A percentile compares a stretch with the other conserved stretches of the same genome.
These are phyloP conservation scores for Boletus subcaerulescens DNA, from an alignment of 768 basidiomycete species.

Conservation along the genomic window DNA sequence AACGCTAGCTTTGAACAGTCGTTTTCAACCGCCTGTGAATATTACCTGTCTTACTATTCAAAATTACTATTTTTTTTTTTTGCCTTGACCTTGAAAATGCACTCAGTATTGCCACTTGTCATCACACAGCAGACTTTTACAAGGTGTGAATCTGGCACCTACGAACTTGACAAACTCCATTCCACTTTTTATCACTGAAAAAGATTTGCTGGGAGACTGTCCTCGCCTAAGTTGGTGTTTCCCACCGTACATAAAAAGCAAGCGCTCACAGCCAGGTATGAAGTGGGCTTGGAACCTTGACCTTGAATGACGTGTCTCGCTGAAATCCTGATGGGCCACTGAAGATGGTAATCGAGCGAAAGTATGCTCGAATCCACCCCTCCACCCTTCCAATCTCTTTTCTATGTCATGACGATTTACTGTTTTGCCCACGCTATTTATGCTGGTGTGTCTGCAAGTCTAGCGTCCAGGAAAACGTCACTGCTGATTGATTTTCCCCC, in stretches of 20 bases:
- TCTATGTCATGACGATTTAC: background rate
- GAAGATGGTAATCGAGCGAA: background rate
- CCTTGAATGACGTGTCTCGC: background rate
- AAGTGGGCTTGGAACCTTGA: background rate
- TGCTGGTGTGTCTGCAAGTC: constrained; percentile 8
- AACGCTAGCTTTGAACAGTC: background rate
- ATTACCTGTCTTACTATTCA: background rate
- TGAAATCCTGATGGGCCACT: background rate
- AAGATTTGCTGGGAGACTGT: background rate
- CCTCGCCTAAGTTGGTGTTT: constrained; percentile 4
- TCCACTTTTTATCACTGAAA: background rate
- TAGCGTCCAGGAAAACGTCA: background rate
- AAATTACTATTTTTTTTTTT: background rate
- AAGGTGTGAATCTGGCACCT: background rate
- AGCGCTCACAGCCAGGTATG: background rate
- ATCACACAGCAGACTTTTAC: background rate
- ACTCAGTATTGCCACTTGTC: background rate
- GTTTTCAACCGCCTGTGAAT: background rate
- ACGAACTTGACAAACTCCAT: background rate
- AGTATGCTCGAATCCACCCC: background rate
- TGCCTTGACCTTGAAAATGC: background rate
- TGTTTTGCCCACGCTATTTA: background rate
- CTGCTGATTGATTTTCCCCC: background rate
- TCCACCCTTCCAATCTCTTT: background rate
- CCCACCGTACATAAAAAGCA: constrained; percentile 4